Evolutionary conservation across 1,284 basidiomycete genomes (phyloP), one percentile per base, ranked within the genome.

Genomic region (Schizophyllum commune): DNA sequence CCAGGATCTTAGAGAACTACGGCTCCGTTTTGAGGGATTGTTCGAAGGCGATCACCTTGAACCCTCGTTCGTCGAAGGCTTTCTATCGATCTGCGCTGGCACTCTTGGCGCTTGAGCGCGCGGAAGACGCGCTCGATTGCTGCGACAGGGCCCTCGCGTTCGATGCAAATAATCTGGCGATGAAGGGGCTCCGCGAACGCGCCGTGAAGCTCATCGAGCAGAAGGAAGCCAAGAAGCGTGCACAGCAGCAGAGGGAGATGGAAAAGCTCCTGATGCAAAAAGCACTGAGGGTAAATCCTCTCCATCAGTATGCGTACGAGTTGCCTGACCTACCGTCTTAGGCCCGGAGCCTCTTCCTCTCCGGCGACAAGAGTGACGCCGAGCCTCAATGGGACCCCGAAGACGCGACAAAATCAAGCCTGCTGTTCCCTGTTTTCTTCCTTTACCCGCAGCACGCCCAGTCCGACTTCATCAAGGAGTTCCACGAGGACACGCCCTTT

Each of bases 381-480:
- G 71, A 75, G 61, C 84, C 88, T 47, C 77, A 83, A 63, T 83
- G 93, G 74, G 89, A 84, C 70, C 68, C 82, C 57, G 76, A 84
- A 68, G 78, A 89, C 75, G 70, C 85, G 33, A 79, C 78, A 19
- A 70, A 74, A 57, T 72, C 71, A 54, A 83, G 90, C 0, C 75
- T 98, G 58, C 77, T 96, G 62, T 78, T 97, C 70, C 95, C 96
- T 4, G 87, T 92, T 20, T 92, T 97, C 76, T 88, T 98, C 73
- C 81, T 98, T 63, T 98, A 98, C 73, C 97, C 97, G 1, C 88
- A 94, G 73, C 80, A 96, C 68, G 83, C 88, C 32, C 92, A 86
- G 22, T 92, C 93, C 57, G 96, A 99, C 75, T 81, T 96, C 62
- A 91, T 98, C 67, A 81, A 89, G 13, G 81, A 89, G 61, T 98